Conservation (phyloP, 2,329 filamentous ascomycete genomes). For the Pestalotiopsis sp. region DNA sequence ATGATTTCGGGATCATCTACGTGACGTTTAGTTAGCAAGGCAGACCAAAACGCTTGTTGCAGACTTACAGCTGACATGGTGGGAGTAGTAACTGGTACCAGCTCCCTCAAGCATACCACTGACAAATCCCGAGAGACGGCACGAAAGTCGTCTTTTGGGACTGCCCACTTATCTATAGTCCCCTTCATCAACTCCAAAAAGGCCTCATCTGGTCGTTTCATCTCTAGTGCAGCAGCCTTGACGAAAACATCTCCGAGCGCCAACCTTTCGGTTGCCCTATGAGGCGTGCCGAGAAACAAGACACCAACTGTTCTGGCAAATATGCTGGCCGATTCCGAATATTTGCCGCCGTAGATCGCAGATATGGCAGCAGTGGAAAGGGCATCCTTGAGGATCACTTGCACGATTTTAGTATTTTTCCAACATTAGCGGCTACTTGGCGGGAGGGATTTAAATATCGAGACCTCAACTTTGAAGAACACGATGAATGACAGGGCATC, state of each 20-base stretch:
- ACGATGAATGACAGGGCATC: too few relatives aligned
- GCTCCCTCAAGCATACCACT: slow-evolving; percentile 12
- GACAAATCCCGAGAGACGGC: slow-evolving; percentile 11
- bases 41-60: background rate
- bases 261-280: slow-evolving; percentile 1
- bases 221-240: background rate
- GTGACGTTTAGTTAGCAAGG: background rate
- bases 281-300: slow-evolving; percentile 15
- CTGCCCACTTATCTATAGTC: slow-evolving; percentile 5
- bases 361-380: slow-evolving; percentile 11
- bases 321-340: slow-evolving; percentile 12
- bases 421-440: background rate
- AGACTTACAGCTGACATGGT: background rate
- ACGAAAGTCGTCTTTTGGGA: slow-evolving; percentile 10
- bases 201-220: slow-evolving; percentile 1
- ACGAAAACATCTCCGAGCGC: slow-evolving; percentile 10
- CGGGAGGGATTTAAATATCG: too few relatives aligned
- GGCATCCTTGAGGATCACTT: slow-evolving; percentile 14
- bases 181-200: slow-evolving; percentile 6
- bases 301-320: slow-evolving; percentile 12
- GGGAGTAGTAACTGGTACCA: background rate
- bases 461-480: too few relatives aligned
- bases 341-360: slow-evolving; percentile 10
- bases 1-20: background rate
- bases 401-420: background rate